A percentile compares a stretch with the other conserved stretches of the same genome.
Conservation (phyloP, 129 eudicot genomes). For the Deinandra increscens region DNA sequence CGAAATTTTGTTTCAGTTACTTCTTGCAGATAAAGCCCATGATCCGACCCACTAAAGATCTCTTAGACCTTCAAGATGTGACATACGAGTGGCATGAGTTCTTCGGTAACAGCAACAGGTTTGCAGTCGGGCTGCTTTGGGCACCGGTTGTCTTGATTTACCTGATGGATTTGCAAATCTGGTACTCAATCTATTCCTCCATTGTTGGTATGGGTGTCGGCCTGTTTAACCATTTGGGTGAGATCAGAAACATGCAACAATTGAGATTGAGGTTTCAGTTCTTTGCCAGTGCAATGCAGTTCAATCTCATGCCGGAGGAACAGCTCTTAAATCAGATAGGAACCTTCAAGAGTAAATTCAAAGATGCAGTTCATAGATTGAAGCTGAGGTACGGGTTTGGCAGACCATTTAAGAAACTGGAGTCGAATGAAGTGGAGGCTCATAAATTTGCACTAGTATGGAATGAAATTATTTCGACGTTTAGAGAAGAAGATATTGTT, state of each 20-base stretch:
- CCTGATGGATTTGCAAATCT: conserved; percentile 80
- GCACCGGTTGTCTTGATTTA: conserved; percentile 77
- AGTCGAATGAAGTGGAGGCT: conserved; percentile 83
- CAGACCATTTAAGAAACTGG: conserved; percentile 83
- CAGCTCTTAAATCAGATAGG: conserved; percentile 61
- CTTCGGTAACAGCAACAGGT: conserved; percentile 63
- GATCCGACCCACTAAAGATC: conserved; percentile 65
- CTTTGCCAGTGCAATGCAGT: conserved; percentile 88
- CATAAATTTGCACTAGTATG: conserved; percentile 81
- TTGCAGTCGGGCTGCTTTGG: conserved; percentile 85
- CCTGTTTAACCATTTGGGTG: conserved; percentile 78
- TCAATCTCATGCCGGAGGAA: conserved; percentile 89
- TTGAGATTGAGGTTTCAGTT: conserved; percentile 81
- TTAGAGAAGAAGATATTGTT: conserved; percentile 86
- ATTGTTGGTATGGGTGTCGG: conserved; percentile 83
- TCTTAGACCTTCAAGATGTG: conserved; percentile 44
- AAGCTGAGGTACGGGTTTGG: conserved; percentile 85
- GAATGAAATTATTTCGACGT: conserved; percentile 77
- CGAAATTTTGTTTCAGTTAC: conserved; percentile 79
- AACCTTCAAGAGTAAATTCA: conserved; percentile 52
- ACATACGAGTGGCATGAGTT: conserved; percentile 78
- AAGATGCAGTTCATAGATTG: conserved; percentile 62
- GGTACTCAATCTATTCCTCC: conserved; percentile 89
- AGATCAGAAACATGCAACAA: conserved; percentile 86
- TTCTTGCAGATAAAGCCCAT: conserved; percentile 82